Evolutionary conservation across 306 rosid species (phyloP).

Genomic region (Quillaja saponaria): DNA sequence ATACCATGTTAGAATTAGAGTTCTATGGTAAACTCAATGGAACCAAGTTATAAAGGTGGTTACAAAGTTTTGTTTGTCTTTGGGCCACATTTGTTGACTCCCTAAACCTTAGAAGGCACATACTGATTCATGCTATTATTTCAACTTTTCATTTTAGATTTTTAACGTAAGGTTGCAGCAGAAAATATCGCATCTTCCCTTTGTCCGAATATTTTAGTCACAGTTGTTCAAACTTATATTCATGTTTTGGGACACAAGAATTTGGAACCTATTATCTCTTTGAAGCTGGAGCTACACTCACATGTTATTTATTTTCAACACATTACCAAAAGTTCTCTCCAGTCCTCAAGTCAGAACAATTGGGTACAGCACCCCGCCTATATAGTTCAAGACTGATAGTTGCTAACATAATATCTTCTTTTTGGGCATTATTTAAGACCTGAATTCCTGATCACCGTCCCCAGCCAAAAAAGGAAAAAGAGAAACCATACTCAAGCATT

Average conservation of each 20-base stretch:
- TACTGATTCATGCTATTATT: not conserved
- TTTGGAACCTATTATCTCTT: not conserved
- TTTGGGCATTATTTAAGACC: too few relatives aligned
- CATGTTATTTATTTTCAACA: not conserved
- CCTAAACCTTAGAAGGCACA: not conserved
- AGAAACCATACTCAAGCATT: too few relatives aligned
- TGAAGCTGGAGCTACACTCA: not conserved
- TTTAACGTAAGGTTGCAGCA: too few relatives aligned
- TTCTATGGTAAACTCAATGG: not conserved
- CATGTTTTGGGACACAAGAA: not conserved
- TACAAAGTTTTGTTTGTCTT: too few relatives aligned
- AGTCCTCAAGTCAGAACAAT: not conserved
- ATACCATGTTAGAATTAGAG: not conserved
- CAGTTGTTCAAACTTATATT: not conserved
- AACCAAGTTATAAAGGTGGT: not conserved
- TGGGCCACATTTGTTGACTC: not conserved
- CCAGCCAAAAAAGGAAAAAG: too few relatives aligned
- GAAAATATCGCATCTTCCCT: not conserved
- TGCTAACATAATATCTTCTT: too few relatives aligned
- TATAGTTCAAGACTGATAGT: not conserved
- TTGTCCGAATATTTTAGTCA: slow-evolving; percentile 22
- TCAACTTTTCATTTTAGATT: not conserved
- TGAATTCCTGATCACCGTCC: too few relatives aligned
- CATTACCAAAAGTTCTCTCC: not conserved
- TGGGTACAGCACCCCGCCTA: not conserved